Evolutionary conservation across 179 eudicot species (phyloP), one percentile per base, ranked within the genome.

Genomic region (Heliamphora pulchella): DNA sequence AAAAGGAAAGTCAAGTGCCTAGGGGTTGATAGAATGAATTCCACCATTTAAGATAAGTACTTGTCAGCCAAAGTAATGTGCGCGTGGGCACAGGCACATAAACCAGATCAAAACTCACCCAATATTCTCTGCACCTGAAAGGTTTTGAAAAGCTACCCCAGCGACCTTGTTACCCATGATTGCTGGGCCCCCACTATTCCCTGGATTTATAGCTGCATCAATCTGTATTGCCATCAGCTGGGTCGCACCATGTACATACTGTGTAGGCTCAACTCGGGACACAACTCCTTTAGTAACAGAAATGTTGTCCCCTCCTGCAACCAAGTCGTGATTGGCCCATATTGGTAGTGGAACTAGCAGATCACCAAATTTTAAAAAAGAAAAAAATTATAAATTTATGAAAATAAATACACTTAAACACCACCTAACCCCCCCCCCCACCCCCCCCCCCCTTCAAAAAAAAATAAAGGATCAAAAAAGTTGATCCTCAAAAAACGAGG

Each of bases 181-280:
- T 78, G 98, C 98, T 9, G 98, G 98, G 73, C 98, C 98, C 69
- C 98, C 98, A 86, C 98, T 95, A 72, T 95, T 95, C 69, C 98
- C 98, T 8, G 98, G 98, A 85, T 95, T 95, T 81, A 95, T 93
- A 81, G 98, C 98, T 5, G 98, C 98, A 87, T 95, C 98, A 82
- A 95, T 95, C 79, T 95, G 98, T 87, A 95, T 95, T 50, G 98
- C 98, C 85, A 95, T 81, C 44, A 95, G 91, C 85, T 93, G 97
- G 58, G 91, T 88, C 44, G 98, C 97, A 75, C 97, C 97, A 81
- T 95, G 98, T 48, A 93, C 97, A 81, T 95, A 95, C 78, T 95
- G 98, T 18, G 97, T 93, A 20, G 92, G 98, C 84, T 95, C 98
- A 77, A 95, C 98, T 89, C 98, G 92, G 63, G 98, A 95, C 50